phyloP scores from a whole-genome alignment of 2,329 filamentous ascomycete genomes.

The Pyrenophora seminiperda region DNA sequence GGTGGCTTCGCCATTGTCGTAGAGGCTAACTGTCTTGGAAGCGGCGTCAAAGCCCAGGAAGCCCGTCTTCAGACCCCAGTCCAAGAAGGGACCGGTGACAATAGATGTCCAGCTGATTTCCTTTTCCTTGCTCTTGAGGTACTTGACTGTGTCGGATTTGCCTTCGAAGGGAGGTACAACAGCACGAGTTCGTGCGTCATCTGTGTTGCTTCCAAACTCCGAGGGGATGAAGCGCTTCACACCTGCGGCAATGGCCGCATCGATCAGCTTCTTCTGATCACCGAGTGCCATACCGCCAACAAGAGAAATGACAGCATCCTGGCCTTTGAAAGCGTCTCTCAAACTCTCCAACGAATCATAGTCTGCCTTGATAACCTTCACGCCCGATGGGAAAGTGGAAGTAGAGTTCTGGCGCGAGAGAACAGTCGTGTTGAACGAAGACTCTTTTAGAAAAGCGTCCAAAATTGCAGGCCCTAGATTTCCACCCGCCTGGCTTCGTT shows the following conservation, averaged over 20 bases:
- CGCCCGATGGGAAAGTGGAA: slow-evolving; percentile 47
- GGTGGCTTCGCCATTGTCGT: slow-evolving; percentile 61
- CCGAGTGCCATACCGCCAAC: slow-evolving; percentile 51
- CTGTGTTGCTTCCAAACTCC: slow-evolving; percentile 60
- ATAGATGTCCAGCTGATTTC: slow-evolving; percentile 62
- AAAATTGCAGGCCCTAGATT: slow-evolving; percentile 53
- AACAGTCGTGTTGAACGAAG: slow-evolving; percentile 60
- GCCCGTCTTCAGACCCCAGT: slow-evolving; percentile 59
- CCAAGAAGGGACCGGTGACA: slow-evolving; percentile 60
- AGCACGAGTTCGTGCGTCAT: slow-evolving; percentile 41
- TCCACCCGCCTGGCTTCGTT: slow-evolving; percentile 41
- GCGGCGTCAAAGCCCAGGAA: slow-evolving; percentile 60
- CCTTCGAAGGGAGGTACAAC: slow-evolving; percentile 58
- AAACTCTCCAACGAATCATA: slow-evolving; percentile 57
- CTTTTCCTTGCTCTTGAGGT: slow-evolving; percentile 56
- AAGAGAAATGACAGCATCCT: slow-evolving; percentile 62
- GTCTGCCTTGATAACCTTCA: slow-evolving; percentile 56
- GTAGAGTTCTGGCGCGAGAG: slow-evolving; percentile 58
- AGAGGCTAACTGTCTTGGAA: slow-evolving; percentile 58
- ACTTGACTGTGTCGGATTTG: slow-evolving; percentile 59
- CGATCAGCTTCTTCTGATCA: slow-evolving; percentile 59
- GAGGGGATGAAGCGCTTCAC: slow-evolving; percentile 67
- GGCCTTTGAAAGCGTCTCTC: slow-evolving; percentile 57
- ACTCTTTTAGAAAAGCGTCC: slow-evolving; percentile 46
- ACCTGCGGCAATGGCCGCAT: slow-evolving; percentile 64